Conservation (phyloP, 352 stramenopile genomes). For the Phytophthora chlamydospora region DNA sequence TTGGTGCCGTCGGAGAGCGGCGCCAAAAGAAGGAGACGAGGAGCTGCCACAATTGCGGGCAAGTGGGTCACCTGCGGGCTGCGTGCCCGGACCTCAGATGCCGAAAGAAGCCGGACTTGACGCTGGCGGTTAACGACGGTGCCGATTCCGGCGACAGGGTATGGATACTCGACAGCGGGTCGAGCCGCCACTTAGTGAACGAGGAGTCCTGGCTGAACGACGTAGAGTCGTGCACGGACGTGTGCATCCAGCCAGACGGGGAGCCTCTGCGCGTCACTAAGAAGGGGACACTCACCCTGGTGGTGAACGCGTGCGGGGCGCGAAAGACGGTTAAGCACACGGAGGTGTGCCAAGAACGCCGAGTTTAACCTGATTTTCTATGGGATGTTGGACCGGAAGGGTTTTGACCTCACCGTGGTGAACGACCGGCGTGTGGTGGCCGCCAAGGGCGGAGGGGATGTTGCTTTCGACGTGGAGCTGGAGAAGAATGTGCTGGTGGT, state of each 20-base stretch:
- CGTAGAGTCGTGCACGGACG: background rate
- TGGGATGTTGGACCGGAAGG: background rate
- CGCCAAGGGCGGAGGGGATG: background rate
- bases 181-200: background rate
- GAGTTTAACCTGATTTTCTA: conserved; percentile 1
- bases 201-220: background rate
- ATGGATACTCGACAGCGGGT: background rate
- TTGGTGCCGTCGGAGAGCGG: background rate
- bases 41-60: background rate
- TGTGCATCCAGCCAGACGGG: background rate
- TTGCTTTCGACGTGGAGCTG: background rate
- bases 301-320: background rate
- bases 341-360: background rate
- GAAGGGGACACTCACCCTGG: background rate
- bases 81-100: background rate
- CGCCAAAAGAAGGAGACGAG: background rate
- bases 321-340: background rate
- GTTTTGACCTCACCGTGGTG: background rate
- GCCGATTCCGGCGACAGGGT: no score
- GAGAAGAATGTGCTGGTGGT: background rate
- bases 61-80: background rate
- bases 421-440: background rate
- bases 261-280: no score
- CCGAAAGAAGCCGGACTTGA: background rate
- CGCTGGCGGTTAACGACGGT: background rate